Evolutionary conservation across 352 stramenopile genomes (phyloP), one percentile per base, ranked within the genome.

Genomic region (Phytopythium mirpurense): DNA sequence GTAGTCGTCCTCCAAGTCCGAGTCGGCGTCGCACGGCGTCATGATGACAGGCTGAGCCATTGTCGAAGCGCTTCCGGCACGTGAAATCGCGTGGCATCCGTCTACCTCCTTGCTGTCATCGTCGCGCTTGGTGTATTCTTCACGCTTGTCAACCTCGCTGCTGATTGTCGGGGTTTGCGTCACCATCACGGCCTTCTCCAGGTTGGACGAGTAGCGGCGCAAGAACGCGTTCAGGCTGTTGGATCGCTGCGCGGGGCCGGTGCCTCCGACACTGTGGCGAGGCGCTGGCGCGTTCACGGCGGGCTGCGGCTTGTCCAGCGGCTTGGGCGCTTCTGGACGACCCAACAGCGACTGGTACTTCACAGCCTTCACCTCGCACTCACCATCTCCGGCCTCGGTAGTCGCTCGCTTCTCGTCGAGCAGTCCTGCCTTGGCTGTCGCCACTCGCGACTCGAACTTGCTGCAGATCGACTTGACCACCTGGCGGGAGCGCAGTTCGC

Each of bases 171-270:
- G n/a, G n/a, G 23, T 46, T 29, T 57, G 29, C 19, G n/a, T 52
- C 2, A 12, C 46, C 46, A 40, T 52, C 29, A 31, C 46, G 8
- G 59, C 59, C 24, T 66, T 68, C 31, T 87, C 78, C 19, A 89
- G 57, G 55, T 89, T 89, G 6, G 75, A 86, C 15, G 74, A 73
- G 48, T 75, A 89, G 21, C 78, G 74, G 27, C 74, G 67, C 19
- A 87, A 56, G 54, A 89, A 89, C 16, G 78, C 79, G 42, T 77
- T 84, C 15, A 89, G 57, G 34, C 86, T 86, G 67, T 83, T 84
- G 0, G 73, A 72, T 46, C 75, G 55, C 45, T 18, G 51, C 59
- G 19, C 21, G 4, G 46, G 49, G 15, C 24, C 34, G 21, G 63
- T 49, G 18, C 42, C 55, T 29, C 59, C 54, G 56, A 45, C 42